Evolutionary conservation across 148 eudicot genomes (phyloP).

Genomic region (Simmondsia chinensis): DNA sequence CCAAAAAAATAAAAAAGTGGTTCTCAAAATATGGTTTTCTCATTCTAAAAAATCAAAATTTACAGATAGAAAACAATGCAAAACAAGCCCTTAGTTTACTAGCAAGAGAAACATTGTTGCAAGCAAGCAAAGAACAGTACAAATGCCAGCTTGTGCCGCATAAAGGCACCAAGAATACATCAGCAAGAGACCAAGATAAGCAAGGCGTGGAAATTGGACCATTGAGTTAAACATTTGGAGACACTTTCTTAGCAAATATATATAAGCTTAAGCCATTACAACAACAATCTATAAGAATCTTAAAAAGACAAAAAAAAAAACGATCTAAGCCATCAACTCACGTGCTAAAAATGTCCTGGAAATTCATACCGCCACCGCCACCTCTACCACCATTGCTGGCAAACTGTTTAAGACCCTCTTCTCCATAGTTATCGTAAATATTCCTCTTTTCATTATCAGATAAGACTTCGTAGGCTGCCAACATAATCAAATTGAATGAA

Average conservation of each 20-base stretch:
- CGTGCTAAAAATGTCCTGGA: conserved; percentile 86
- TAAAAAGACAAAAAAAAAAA: not conserved
- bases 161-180: too few relatives aligned
- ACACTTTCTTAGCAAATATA: not conserved
- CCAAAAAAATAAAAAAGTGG: too few relatives aligned
- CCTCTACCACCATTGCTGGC: conserved; percentile 84
- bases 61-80: too few relatives aligned
- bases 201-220: too few relatives aligned
- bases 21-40: too few relatives aligned
- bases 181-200: too few relatives aligned
- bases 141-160: too few relatives aligned
- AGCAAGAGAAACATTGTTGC: too few relatives aligned
- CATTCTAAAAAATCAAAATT: too few relatives aligned
- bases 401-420: conserved; percentile 90
- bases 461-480: conserved; percentile 82
- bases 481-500: conserved; percentile 10
- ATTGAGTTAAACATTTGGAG: not conserved
- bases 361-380: conserved; percentile 79
- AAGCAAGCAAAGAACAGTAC: too few relatives aligned
- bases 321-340: conserved; percentile 23
- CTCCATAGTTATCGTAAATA: conserved; percentile 88
- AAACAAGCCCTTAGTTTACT: too few relatives aligned
- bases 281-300: conserved; percentile 2
- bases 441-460: conserved; percentile 88
- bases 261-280: not conserved